Evolutionary conservation across 257 asterid species (phyloP).

Genomic region (Scutellaria minor): DNA sequence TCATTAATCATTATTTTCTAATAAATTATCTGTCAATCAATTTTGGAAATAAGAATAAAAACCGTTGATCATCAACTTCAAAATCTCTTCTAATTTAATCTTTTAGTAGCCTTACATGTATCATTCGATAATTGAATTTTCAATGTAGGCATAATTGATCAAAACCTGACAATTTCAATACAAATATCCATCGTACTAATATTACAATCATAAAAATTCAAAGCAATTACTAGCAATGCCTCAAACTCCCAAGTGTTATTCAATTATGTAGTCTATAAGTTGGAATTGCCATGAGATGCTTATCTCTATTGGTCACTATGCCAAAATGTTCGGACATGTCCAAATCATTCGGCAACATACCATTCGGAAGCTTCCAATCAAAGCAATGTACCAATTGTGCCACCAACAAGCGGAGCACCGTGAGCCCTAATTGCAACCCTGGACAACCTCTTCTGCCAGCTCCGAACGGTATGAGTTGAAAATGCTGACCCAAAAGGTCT

Average conservation of each 20-base stretch:
- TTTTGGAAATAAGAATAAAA: too few species aligned
- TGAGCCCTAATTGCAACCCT: slow-evolving; percentile 41
- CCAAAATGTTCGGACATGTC: slow-evolving; percentile 42
- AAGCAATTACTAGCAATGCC: not conserved
- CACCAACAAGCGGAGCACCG: slow-evolving; percentile 33
- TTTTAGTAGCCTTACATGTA: too few species aligned
- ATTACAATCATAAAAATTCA: too few species aligned
- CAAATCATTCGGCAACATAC: slow-evolving; percentile 29
- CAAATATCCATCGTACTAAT: too few species aligned
- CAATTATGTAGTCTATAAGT: slow-evolving; percentile 29
- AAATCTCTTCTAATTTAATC: too few species aligned
- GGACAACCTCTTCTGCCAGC: slow-evolving; percentile 48
- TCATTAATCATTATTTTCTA: too few species aligned
- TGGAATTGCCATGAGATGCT: slow-evolving; percentile 37
- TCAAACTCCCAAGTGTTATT: not conserved
- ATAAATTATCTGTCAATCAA: too few species aligned
- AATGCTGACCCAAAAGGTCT: slow-evolving; percentile 36
- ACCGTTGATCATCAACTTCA: too few species aligned
- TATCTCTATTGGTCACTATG: slow-evolving; percentile 25
- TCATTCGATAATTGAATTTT: too few species aligned
- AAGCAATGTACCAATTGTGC: slow-evolving; percentile 49
- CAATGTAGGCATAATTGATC: too few species aligned
- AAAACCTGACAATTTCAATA: too few species aligned
- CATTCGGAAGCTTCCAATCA: slow-evolving; percentile 43
- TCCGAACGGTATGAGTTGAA: slow-evolving; percentile 42